Evolutionary conservation across 805 yeast species (phyloP), one percentile per base, ranked within the genome.

Genomic region (Nakazawaea pomicola): DNA sequence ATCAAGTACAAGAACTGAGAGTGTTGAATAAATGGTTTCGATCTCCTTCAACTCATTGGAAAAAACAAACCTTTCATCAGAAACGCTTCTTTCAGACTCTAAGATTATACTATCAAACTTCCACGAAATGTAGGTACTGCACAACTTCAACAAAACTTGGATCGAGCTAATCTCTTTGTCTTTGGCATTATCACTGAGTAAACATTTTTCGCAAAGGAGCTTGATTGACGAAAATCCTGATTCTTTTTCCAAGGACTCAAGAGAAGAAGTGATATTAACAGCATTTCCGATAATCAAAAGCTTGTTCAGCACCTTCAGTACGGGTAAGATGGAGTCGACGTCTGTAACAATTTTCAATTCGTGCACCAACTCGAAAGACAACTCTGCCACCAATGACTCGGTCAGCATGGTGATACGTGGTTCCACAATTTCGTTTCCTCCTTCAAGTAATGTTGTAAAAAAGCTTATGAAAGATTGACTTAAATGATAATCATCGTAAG

Each of bases 101-200:
- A 9, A n/a, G 21, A 34, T n/a, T 51, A 34, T 2, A 61, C 50
- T 29, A 52, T 50, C 41, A 59, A 51, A 6, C 47, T 51, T 43
- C 46, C 45, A 44, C 12, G 46, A 33, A 16, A 25, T 14, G 19
- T 37, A 46, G 20, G 28, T 30, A 15, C 45, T 41, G 12, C 36
- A 41, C 11, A 49, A 31, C 18, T 40, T 40, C 18, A 47, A 39
- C 18, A 45, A 28, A 25, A 40, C 11, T 10, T 21, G 29, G 4
- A 33, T 18, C 12, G 21, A 39, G 6, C 16, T 16, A 4, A 37
- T 15, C 19, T 25, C 35, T 11, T 28, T 31, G 2, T 18, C 24
- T 16, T 31, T 24, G 25, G 6, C 14, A 20, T 33, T 14, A 16
- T 32, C 31, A 16, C 20, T 38, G 17, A 32, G 14, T 14, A 29